Evolutionary conservation across 306 rosid species (phyloP), one percentile per base, ranked within the genome.

Genomic region (Purshia tridentata): DNA sequence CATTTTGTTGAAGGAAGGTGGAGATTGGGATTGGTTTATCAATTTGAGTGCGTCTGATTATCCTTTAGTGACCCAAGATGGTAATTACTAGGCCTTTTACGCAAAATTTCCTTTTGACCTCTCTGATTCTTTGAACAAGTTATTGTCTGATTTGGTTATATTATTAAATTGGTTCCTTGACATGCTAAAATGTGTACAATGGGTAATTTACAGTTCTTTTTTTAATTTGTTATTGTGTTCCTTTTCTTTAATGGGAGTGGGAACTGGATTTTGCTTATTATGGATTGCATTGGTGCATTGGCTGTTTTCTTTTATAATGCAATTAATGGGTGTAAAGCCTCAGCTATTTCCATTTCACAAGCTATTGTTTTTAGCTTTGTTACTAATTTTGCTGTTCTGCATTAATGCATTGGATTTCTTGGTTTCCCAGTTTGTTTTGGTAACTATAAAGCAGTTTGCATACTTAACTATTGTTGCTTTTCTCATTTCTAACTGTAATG

Each of bases 11-110:
- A 86, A 68, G 81, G 86, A 83, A 45, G 93, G 89, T 59, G 86
- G 82, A 20, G 86, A 90, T 1, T 90, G 96, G 96, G 96, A 90
- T 77, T 88, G 96, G 96, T 89, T 89, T 46, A 84, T 89, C 52
- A 89, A 89, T 78, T 77, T 89, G 62, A 86, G 94, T 70, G 91
- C 96, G 70, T 88, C 93, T 1, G 96, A 90, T 65, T 90, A 88
- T 68, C 96, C 96, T 42, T 37, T 90, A 77, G 88, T 90, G 6
- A 90, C 96, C 10, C 96, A 90, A 69, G 96, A 90, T 72, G 96
- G 96, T 90, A 72, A 70, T 11, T 70, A 45, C 16, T 77, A 6
- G 42, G 12, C 6, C 18, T 60, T 65, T 63, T 22, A 40, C 56
- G 42, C 16, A 4, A 23, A 41, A 44, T 29, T 20, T 40, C 52